Base-by-base conservation (phyloP, 768 basidiomycete genomes). In the Suillus alpinus region DNA sequence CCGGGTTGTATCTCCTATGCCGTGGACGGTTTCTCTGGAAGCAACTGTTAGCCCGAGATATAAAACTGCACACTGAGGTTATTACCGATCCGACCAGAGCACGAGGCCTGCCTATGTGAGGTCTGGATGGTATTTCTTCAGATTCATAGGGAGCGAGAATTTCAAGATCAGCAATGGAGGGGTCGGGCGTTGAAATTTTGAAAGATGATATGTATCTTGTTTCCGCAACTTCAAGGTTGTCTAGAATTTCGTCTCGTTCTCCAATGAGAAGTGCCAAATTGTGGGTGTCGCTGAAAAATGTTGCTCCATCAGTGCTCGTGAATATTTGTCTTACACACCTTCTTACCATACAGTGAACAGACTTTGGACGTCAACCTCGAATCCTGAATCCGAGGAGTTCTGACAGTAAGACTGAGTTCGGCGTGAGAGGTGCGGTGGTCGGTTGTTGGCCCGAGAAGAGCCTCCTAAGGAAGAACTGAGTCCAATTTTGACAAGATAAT, bases 201-300 rank as follows among this genome's bases (percentile, higher is more conserved):
- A 92, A 93, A 5, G 88, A 92, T 59, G 80, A 79, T 63, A 91
- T 91, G 67, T 92, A 94, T 66, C 81, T 83, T 12, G 87, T 84
- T 75, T 92, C 91, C 12, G 91, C 89, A 57, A 87, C 83, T 76
- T 94, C 91, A 9, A 94, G 79, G 62, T 89, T 86, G 65, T 91
- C 86, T n/a, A 94, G 73, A 23, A 92, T 84, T 67, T 83, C 81
- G 63, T 92, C 91, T 32, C 92, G 81, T 69, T 92, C 86, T 47
- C 86, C 84, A 46, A 93, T 89, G 32, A 93, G 82, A 6, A 83
- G 64, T 0, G 86, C 83, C n/a, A 93, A 76, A 4, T 78, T 78
- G 14, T 82, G 80, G 0, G 89, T 92, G 67, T 92, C 88, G 29
- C 91, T 93, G 61, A 32, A 58, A 61, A 16, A 57, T 43, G 39